A percentile compares a stretch with the other conserved stretches of the same genome.
phyloP scores from a whole-genome alignment of 768 basidiomycete species.

The Suillus subalutaceus region DNA sequence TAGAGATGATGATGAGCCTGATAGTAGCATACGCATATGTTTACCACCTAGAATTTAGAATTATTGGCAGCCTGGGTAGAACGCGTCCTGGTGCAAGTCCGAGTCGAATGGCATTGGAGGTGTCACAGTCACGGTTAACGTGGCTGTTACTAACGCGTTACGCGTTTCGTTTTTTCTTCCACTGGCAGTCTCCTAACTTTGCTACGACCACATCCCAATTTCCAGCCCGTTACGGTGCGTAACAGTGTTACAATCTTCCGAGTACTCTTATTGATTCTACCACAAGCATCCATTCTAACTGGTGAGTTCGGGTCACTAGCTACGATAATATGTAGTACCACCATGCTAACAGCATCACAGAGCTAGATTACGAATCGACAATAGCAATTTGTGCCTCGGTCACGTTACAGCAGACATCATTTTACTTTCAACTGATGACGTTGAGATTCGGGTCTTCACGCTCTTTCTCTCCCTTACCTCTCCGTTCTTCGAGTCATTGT shows the following conservation, averaged over 20 bases:
- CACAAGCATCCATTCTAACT: not conserved
- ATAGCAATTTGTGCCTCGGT: conserved; percentile 12
- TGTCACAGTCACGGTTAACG: not conserved
- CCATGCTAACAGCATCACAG: not conserved
- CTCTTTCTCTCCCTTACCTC: conserved; percentile 37
- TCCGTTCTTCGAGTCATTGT: conserved; percentile 36
- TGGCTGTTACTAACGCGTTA: conserved; percentile 5
- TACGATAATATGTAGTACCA: not conserved
- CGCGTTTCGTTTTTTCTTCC: not conserved
- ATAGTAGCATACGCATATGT: not conserved
- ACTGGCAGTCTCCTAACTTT: not conserved
- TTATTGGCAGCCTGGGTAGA: not conserved
- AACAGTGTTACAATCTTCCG: not conserved
- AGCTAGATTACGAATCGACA: not conserved
- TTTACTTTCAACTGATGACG: conserved; percentile 28
- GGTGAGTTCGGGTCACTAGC: not conserved
- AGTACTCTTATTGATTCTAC: not conserved
- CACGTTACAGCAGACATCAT: conserved; percentile 27
- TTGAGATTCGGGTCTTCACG: conserved; percentile 36
- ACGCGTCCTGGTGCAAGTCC: not conserved
- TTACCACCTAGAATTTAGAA: not conserved
- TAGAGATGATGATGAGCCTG: not conserved
- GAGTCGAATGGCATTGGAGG: not conserved
- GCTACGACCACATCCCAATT: not conserved
- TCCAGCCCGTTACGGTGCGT: not conserved